Percentiles rank a stretch among this genome's conserved stretches.
Evolutionary conservation across 164 flowering plant species (phyloP).

Genomic region (Chimonanthus salicifolius): DNA sequence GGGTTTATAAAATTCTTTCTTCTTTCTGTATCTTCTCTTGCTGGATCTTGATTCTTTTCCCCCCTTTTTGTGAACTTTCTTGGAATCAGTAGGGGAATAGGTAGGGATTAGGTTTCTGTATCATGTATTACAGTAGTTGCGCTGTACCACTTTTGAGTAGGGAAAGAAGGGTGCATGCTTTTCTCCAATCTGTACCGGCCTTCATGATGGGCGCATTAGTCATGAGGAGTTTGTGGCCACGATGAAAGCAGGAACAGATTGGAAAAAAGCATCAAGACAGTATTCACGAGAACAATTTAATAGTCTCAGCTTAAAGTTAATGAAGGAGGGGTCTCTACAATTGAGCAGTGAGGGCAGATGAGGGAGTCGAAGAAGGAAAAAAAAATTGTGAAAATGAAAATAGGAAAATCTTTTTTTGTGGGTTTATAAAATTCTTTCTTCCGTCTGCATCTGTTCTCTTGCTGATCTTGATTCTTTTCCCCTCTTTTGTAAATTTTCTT

Average conservation of each 20-base stretch:
- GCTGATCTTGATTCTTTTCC: neutral
- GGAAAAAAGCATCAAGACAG: conserved; percentile 88
- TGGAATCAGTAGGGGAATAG: neutral
- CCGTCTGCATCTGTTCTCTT: neutral
- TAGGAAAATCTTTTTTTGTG: conserved; percentile 1
- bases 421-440: conserved; percentile 12
- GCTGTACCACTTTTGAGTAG: neutral
- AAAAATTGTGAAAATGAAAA: neutral
- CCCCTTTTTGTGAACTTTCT: neutral
- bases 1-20: conserved; percentile 12
- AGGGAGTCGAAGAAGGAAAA: neutral
- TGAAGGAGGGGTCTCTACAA: conserved; percentile 63
- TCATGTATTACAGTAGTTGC: neutral
- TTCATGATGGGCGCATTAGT: conserved; percentile 81
- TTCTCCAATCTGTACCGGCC: too few species aligned
- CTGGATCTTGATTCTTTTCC: neutral
- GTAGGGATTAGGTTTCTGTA: neutral
- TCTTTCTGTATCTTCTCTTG: neutral
- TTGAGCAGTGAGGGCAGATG: conserved; percentile 28
- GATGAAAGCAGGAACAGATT: conserved; percentile 93
- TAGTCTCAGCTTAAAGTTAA: conserved; percentile 58
- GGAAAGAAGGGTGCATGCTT: too few species aligned
- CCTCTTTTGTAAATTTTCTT: neutral
- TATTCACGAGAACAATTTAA: conserved; percentile 75
- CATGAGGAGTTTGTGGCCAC: conserved; percentile 70